Evolutionary conservation across 164 flowering plant genomes (phyloP), one percentile per base, ranked within the genome.

Genomic region (Magnolia changhungtana): DNA sequence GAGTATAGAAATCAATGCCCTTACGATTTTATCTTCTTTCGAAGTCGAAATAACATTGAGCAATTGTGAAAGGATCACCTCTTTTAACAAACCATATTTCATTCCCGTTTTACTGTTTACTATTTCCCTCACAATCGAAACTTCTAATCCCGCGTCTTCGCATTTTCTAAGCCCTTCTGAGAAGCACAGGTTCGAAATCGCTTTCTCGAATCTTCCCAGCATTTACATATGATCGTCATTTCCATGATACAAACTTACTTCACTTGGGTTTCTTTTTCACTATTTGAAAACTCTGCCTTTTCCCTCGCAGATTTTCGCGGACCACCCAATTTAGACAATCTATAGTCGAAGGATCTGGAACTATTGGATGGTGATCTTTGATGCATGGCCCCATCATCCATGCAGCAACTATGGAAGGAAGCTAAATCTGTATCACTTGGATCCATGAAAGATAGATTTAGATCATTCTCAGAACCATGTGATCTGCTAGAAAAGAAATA

Each of bases 1-100:
- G 3, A 92, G 86, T 50, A 87, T 83, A 65, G 87, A 78, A 11
- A 92, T 85, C 37, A 91, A 88, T 69, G 89, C 86, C 78, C 92
- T 86, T 67, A 90, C 76, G 0, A 86, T 84, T 72, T 68, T 80
- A 6, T 85, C 90, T 73, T 91, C 89, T 80, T 86, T 85, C 72
- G 92, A 91, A 69, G 86, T 81, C 63, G 95, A 85, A 71, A 92
- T 83, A 1, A 87, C 85, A 70, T 66, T 79, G 5, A 91, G 77
- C 75, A 91, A 85, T 71, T 87, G 88, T 67, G 87, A 88, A 72
- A 90, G 59, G 52, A 88, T 85, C 31, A 82, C 84, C 76, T 88
- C 90, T 81, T 87, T 88, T 51, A 90, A 50, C 74, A 83, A 72
- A 19, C 79, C 49, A 78, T 85, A 84, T 72, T 82, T 88, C 14